Evolutionary conservation across 2,329 filamentous ascomycete genomes (phyloP), one percentile per base, ranked within the genome.

Genomic region (Talaromyces sp.): DNA sequence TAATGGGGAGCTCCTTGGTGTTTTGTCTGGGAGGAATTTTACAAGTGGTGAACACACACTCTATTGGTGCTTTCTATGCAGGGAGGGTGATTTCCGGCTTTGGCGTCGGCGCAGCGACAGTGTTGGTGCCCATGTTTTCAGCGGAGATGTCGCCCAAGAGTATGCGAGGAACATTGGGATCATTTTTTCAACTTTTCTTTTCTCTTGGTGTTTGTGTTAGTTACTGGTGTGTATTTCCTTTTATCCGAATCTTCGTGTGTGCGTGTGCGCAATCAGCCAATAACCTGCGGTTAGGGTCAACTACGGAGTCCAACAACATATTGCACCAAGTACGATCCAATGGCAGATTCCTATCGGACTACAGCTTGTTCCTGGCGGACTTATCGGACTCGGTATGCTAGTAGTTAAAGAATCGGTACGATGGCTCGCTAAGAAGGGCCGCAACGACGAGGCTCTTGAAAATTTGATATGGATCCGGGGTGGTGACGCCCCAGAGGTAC

Each of bases 71-170:
- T 8, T 81, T 79, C 67, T 82, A 82, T 64, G 75, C 78, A 12
- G 81, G 76, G 2, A 72, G 81, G 8, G 75, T 82, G 5, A 73
- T 82, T 10, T 73, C 77, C 60, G 83, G 83, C 33, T 68, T 86
- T 31, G 82, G 81, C 57, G 81, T 83, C 5, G 83, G 83, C 60
- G 80, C 78, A 9, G 78, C 78, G 18, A 82, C 79, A 8, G 85
- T 82, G 71, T 77, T 85, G 61, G 81, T 81, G 18, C 83, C 83
- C 8, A 84, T 86, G 59, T 86, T 84, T 72, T 83, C 83, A 28
- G 81, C 80, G 2, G 83, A 85, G 63, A 72, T 84, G n/a, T 72
- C 83, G 0, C 83, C 83, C 8, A 82, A 82, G 7, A 80, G 82
- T 27, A 79, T 85, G 57, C 78, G 83, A 64, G 83, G 83, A 42